phyloP scores from a whole-genome alignment of 169 alveolate genomes.

The Eimeria falciformis region DNA sequence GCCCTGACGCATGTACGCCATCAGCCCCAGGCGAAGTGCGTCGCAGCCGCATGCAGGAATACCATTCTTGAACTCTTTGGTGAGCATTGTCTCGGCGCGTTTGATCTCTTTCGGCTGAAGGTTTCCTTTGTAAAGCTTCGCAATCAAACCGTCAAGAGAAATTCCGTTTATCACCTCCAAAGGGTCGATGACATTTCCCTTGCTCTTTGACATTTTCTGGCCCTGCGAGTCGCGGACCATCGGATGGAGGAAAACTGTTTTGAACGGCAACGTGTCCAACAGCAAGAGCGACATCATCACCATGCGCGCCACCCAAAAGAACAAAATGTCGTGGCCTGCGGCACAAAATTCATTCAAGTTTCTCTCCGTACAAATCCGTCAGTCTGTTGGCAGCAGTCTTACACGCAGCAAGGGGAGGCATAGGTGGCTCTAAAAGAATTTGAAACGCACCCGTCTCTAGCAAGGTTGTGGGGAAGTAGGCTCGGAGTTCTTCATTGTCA shows the following conservation, averaged over 20 bases:
- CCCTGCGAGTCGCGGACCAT: constrained; percentile 99
- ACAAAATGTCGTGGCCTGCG: constrained; percentile 99
- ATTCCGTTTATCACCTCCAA: constrained; percentile 97
- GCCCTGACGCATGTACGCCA: constrained; percentile 94
- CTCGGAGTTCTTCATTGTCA: constrained; percentile 91
- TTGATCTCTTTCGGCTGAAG: constrained; percentile 89
- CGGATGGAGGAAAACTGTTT: constrained; percentile 98
- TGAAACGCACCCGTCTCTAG: constrained; percentile 87
- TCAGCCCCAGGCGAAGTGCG: constrained; percentile 97
- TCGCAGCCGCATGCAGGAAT: constrained; percentile 99
- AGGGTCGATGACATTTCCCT: constrained; percentile 99
- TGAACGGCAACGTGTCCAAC: constrained; percentile 97
- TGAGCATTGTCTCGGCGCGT: constrained; percentile 92
- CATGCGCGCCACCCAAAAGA: constrained; percentile 99
- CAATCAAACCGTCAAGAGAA: constrained; percentile 90
- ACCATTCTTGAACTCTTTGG: constrained; percentile 98
- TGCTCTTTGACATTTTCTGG: constrained; percentile 97
- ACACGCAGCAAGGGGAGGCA: constrained; percentile 10
- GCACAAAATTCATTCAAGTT: neutral
- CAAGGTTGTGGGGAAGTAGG: constrained; percentile 97
- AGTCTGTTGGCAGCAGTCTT: neutral
- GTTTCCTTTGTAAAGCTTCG: constrained; percentile 94
- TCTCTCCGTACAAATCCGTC: neutral
- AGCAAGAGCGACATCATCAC: constrained; percentile 97
- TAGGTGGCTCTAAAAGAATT: neutral